phyloP scores from a whole-genome alignment of 108 stramenopile genomes.

The Craspedostauros australis region DNA sequence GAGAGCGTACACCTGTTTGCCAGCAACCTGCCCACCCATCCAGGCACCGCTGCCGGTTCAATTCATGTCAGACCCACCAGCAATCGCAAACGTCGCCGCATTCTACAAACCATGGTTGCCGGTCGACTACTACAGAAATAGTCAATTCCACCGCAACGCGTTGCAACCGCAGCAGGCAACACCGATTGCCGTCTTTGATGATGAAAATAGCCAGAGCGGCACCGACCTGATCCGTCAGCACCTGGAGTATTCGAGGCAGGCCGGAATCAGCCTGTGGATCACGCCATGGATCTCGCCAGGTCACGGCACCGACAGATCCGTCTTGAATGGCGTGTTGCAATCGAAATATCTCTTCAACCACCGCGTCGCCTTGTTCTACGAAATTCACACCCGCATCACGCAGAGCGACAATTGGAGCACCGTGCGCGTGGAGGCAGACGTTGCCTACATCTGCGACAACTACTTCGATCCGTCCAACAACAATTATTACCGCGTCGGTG shows the following conservation, averaged over 20 bases:
- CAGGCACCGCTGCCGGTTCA: too few relatives aligned
- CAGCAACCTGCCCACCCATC: too few relatives aligned
- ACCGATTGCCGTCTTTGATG: too few relatives aligned
- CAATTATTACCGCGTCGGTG: constrained; percentile 6
- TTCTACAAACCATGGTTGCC: neutral
- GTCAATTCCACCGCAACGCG: too few relatives aligned
- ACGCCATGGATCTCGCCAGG: too few relatives aligned
- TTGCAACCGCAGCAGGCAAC: too few relatives aligned
- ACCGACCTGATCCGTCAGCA: neutral
- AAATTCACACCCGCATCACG: constrained; percentile 1
- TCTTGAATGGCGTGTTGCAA: neutral
- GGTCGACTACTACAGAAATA: neutral
- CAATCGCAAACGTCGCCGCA: too few relatives aligned
- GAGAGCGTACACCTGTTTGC: constrained; percentile 1
- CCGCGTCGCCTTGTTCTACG: constrained; percentile 2
- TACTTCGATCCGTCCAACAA: constrained; percentile 18
- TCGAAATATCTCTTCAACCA: neutral
- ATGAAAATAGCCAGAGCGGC: too few relatives aligned
- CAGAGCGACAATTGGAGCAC: neutral
- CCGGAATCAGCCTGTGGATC: too few relatives aligned
- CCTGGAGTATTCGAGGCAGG: neutral
- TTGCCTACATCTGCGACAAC: constrained; percentile 9
- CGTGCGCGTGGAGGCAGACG: neutral
- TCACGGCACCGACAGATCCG: too few relatives aligned
- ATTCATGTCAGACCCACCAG: neutral